These are phyloP conservation scores for Lepidium sativum DNA, from an alignment of 345 rosid genomes.

Conservation along the genomic window DNA sequence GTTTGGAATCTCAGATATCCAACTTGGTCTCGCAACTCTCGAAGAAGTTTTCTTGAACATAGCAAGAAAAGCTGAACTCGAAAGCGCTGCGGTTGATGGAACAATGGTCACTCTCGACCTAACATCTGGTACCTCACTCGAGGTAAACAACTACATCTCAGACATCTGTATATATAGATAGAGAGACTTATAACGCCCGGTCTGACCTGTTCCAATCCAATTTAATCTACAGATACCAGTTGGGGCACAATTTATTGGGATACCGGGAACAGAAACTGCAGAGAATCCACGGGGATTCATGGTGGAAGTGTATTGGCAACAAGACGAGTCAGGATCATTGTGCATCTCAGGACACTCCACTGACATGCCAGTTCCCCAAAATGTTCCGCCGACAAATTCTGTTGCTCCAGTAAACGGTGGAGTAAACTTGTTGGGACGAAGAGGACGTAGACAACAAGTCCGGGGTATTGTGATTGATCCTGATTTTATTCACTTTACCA, in stretches of 20 bases:
- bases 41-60: slow-evolving; percentile 96
- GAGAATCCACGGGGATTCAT: slow-evolving; percentile 65
- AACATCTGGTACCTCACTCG: slow-evolving; percentile 55
- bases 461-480: slow-evolving; percentile 59
- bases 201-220: not conserved
- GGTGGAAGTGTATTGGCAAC: slow-evolving; percentile 93
- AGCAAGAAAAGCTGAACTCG: slow-evolving; percentile 89
- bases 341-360: slow-evolving; percentile 75
- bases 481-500: slow-evolving; percentile 21
- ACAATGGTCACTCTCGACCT: slow-evolving; percentile 52
- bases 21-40: slow-evolving; percentile 84
- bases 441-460: slow-evolving; percentile 33
- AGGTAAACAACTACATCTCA: slow-evolving; percentile 32
- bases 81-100: slow-evolving; percentile 76
- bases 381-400: slow-evolving; percentile 24
- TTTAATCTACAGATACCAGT: slow-evolving; percentile 57
- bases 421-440: slow-evolving; percentile 24
- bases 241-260: slow-evolving; percentile 67
- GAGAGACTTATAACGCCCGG: not conserved
- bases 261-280: slow-evolving; percentile 54
- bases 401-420: slow-evolving; percentile 14
- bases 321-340: slow-evolving; percentile 78
- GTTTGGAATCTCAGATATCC: slow-evolving; percentile 72
- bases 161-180: not conserved
- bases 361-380: slow-evolving; percentile 56